phyloP scores from a whole-genome alignment of 345 rosid species.

The Ceriops tagal region DNA sequence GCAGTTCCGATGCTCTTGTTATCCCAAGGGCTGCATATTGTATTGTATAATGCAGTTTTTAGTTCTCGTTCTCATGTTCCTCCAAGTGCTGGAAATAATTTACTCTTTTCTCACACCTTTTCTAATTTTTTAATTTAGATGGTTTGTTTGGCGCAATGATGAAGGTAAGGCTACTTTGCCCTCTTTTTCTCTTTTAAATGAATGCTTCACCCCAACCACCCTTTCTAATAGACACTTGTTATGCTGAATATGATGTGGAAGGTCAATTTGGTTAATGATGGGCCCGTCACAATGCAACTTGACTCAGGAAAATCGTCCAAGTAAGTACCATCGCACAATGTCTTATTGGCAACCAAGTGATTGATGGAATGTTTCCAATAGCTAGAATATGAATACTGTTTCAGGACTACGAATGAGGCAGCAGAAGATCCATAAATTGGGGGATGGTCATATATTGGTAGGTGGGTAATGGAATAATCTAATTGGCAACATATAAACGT shows the following conservation, averaged over 20 bases:
- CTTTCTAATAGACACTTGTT: neutral
- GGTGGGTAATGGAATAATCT: no score
- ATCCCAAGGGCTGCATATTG: neutral
- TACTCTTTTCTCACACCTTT: neutral
- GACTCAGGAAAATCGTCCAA: constrained; percentile 64
- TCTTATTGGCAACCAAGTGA: neutral
- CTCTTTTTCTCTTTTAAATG: neutral
- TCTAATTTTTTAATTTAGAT: constrained; percentile 33
- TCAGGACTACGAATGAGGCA: constrained; percentile 27
- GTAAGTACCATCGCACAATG: constrained; percentile 34
- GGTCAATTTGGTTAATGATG: constrained; percentile 84
- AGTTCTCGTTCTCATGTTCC: neutral
- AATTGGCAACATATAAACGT: no score
- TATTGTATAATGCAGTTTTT: no score
- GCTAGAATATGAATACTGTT: neutral
- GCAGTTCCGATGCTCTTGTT: neutral
- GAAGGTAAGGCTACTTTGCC: constrained; percentile 46
- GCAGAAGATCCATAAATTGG: constrained; percentile 27
- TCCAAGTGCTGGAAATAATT: neutral
- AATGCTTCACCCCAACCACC: neutral
- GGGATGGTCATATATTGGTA: neutral
- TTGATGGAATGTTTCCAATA: neutral
- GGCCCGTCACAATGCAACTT: constrained; percentile 90
- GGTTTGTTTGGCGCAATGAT: constrained; percentile 88
- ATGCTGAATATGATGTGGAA: constrained; percentile 20